A percentile compares a stretch with the other conserved stretches of the same genome.
Conservation (phyloP, 305 asterid genomes). For the Solanum chacoense region DNA sequence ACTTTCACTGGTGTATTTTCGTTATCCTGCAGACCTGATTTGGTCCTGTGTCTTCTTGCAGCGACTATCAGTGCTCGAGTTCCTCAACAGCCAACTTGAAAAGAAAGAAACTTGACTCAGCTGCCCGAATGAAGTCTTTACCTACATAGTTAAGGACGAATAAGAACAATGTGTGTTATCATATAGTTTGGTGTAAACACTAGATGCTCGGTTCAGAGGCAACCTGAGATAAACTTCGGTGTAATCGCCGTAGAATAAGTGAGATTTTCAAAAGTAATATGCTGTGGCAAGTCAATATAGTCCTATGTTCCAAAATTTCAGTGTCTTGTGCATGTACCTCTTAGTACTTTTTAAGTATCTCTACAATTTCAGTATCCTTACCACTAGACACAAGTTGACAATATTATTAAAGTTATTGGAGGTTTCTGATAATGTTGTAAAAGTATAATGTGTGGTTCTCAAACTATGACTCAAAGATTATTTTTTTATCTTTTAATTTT, state of each 20-base stretch:
- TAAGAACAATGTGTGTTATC: neutral
- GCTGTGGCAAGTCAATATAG: neutral
- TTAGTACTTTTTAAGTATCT: neutral
- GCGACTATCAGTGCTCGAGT: slow-evolving; percentile 72
- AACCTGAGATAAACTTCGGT: neutral
- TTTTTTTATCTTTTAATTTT: neutral
- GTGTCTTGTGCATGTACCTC: neutral
- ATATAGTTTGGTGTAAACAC: neutral
- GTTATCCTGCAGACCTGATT: slow-evolving; percentile 1
- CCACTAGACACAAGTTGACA: neutral
- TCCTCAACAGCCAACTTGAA: slow-evolving; percentile 46
- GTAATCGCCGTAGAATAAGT: neutral
- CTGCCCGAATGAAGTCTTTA: neutral
- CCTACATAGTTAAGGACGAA: neutral
- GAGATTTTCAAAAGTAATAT: neutral
- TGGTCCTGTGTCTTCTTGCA: slow-evolving; percentile 22
- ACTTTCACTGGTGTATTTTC: neutral
- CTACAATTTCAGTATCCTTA: neutral
- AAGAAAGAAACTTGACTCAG: slow-evolving; percentile 20
- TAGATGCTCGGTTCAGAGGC: neutral
- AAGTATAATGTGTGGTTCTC: neutral
- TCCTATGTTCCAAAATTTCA: neutral
- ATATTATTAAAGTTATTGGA: neutral
- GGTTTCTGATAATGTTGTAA: neutral
- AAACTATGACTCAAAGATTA: neutral